Percentiles rank a stretch among this genome's conserved stretches.
Evolutionary conservation across 495 filamentous ascomycete genomes (phyloP).

Genomic region (Trichoderma parareesei): DNA sequence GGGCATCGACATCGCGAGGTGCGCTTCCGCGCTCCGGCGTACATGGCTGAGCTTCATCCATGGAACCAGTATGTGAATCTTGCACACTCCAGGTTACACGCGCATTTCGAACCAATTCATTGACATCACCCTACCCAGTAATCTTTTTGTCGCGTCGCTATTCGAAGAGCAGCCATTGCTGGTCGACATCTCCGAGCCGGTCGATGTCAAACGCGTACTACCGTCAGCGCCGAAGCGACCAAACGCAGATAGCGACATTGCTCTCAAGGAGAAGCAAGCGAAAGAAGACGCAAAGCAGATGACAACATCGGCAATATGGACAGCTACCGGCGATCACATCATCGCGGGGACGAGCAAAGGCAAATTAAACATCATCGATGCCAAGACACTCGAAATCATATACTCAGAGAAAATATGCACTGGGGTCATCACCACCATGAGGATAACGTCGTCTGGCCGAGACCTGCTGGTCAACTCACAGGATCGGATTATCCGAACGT

Average conservation of each 20-base stretch:
- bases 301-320: conserved; percentile 86
- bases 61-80: conserved; percentile 63
- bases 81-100: neutral
- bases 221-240: conserved; percentile 72
- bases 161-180: conserved; percentile 89
- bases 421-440: conserved; percentile 81
- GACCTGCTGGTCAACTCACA: conserved; percentile 84
- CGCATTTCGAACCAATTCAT: neutral
- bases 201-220: conserved; percentile 63
- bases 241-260: conserved; percentile 54
- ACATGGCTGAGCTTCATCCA: conserved; percentile 90
- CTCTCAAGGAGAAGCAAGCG: conserved; percentile 69
- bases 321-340: conserved; percentile 73
- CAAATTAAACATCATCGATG: conserved; percentile 89
- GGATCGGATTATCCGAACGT: conserved; percentile 85
- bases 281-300: conserved; percentile 89
- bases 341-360: conserved; percentile 89
- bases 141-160: conserved; percentile 75
- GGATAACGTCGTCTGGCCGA: conserved; percentile 72
- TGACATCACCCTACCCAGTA: conserved; percentile 34
- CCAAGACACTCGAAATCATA: conserved; percentile 65
- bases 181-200: conserved; percentile 62
- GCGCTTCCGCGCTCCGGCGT: conserved; percentile 84
- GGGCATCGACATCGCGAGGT: conserved; percentile 51
- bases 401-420: conserved; percentile 79